These are phyloP conservation scores for Phyllosticta paracitricarpa DNA, from an alignment of 2,329 filamentous ascomycete species.

Conservation along the genomic window DNA sequence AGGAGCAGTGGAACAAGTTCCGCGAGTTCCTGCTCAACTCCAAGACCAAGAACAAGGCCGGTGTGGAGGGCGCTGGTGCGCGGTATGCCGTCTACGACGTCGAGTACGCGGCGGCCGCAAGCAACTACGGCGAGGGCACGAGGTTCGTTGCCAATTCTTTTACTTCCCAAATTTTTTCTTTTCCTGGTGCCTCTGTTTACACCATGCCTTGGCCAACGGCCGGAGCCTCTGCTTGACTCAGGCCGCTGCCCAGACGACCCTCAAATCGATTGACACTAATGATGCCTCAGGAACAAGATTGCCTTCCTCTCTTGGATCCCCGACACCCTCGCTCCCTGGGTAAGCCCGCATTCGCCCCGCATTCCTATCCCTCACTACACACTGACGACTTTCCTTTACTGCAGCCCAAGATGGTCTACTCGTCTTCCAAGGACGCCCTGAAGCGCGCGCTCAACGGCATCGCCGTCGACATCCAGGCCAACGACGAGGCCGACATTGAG, in stretches of 20 bases:
- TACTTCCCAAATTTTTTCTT: background rate
- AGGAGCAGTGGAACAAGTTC: slow-evolving; percentile 55
- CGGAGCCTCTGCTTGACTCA: background rate
- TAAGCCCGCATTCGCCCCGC: slow-evolving; percentile 33
- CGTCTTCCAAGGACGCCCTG: slow-evolving; percentile 76
- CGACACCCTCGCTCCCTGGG: slow-evolving; percentile 70
- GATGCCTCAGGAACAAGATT: slow-evolving; percentile 50
- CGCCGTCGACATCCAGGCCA: slow-evolving; percentile 69
- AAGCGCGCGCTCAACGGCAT: slow-evolving; percentile 70
- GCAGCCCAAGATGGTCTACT: slow-evolving; percentile 83
- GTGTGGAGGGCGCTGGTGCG: slow-evolving; percentile 49
- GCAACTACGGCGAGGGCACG: slow-evolving; percentile 53
- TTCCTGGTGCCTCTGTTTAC: background rate
- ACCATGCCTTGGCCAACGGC: slow-evolving; percentile 17
- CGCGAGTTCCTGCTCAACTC: slow-evolving; percentile 66
- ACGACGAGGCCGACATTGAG: slow-evolving; percentile 75
- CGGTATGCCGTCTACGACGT: slow-evolving; percentile 82
- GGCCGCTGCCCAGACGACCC: background rate
- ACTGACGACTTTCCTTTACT: background rate
- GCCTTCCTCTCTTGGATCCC: slow-evolving; percentile 72
- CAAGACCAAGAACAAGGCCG: slow-evolving; percentile 60
- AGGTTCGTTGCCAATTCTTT: slow-evolving; percentile 34
- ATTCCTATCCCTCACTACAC: background rate
- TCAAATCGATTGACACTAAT: background rate
- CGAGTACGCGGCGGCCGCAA: slow-evolving; percentile 56